Evolutionary conservation across 2,329 filamentous ascomycete species (phyloP).

Genomic region (Botryotinia convoluta): DNA sequence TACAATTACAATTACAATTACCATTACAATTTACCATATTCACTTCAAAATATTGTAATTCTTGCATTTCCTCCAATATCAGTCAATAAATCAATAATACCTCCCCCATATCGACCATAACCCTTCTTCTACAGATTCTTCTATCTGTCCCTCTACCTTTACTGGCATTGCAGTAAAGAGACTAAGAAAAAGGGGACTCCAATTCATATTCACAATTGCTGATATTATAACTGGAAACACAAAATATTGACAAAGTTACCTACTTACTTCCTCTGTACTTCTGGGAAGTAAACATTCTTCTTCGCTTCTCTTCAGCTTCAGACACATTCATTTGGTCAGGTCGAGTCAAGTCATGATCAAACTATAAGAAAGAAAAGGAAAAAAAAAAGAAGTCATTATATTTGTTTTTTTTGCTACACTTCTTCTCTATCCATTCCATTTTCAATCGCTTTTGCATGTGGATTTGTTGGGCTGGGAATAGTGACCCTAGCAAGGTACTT

Average conservation of each 20-base stretch:
- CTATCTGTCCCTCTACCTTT: not conserved
- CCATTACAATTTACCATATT: not conserved
- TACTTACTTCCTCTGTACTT: not conserved
- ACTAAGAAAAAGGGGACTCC: not conserved
- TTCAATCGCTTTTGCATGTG: constrained; percentile 23
- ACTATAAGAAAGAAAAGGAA: not conserved
- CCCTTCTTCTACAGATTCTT: not conserved
- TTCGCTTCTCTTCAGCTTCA: not conserved
- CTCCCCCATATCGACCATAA: not conserved
- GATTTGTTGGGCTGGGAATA: constrained; percentile 40
- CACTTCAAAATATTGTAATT: not conserved
- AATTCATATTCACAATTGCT: not conserved
- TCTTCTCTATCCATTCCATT: constrained; percentile 24
- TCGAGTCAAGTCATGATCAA: not conserved
- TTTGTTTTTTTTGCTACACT: constrained; percentile 10
- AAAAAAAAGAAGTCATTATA: not conserved
- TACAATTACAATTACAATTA: not conserved
- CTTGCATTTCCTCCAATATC: not conserved
- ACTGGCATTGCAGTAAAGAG: not conserved
- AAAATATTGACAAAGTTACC: not conserved
- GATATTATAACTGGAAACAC: not conserved
- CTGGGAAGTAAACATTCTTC: not conserved
- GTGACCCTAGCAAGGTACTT: constrained; percentile 39
- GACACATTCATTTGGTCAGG: not conserved
- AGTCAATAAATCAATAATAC: not conserved